Evolutionary conservation across 2,329 filamentous ascomycete genomes (phyloP), one percentile per base, ranked within the genome.

Genomic region (Sarocladiaceae sp.): DNA sequence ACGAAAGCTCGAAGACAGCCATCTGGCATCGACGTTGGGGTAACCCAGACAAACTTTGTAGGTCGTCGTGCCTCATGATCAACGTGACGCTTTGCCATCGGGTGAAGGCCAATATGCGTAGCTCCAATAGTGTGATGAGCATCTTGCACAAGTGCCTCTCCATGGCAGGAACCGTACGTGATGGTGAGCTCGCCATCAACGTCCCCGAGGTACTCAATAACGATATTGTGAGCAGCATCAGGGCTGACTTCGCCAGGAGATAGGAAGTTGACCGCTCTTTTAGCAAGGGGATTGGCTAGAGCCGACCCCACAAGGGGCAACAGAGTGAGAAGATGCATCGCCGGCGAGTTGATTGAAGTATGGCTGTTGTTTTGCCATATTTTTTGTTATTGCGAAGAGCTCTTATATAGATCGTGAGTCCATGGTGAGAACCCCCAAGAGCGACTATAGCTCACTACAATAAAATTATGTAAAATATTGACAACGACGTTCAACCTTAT

Each of bases 1-100:
- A 53, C 19, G 6, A 55, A 57, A 0, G 55, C 55, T 9, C 43
- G 43, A 1, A 57, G 37, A 7, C 55, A 57, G 0, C 55, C 55
- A 0, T 29, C 13, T 2, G 40, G 32, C 1, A 50, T 26, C 3
- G 49, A 43, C 0, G 44, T 32, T 0, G 51, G 48, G 0, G 51
- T 43, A 5, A 56, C 1, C 53, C 55, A 56, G 3, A 57, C 55
- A 9, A 57, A 52, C 21, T 48, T 51, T 3, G 47, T 47, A 2
- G 53, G 55, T 1, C 50, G 44, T 6, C 37, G 24, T 3, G 50
- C 46, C n/a, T 43, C 40, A 27, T 48, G 47, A 6, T 55, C 49
- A 0, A 43, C 7, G 21, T 57, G 55, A n/a, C 51, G 54, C 19
- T 48, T 37, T 1, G 54, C 51, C 6, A 55, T 27, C 7, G 51